Percentiles rank a stretch among this genome's conserved stretches.
These are phyloP conservation scores for Penicillium arizonense DNA, from an alignment of 495 filamentous ascomycete genomes.

Conservation along the genomic window DNA sequence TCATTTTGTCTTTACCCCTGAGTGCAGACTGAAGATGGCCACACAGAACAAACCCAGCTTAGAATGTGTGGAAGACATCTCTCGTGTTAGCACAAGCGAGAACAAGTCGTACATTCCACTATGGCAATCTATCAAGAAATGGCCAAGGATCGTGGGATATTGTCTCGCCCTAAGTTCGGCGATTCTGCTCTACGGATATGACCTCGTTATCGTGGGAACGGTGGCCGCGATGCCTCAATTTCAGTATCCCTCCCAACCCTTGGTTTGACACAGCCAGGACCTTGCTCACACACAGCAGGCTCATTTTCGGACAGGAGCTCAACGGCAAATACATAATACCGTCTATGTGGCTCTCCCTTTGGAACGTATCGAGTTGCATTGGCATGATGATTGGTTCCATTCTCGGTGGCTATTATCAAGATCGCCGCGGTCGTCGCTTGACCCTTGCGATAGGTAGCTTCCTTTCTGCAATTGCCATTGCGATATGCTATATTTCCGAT, in stretches of 20 bases:
- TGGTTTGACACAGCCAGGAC: background rate
- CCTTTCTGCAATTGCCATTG: constrained; percentile 38
- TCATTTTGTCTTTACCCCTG: no score
- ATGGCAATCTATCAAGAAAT: constrained; percentile 20
- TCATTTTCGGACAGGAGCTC: constrained; percentile 32
- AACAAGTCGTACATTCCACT: constrained; percentile 11
- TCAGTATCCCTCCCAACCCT: constrained; percentile 20
- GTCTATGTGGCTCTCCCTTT: constrained; percentile 46
- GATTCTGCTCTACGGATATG: constrained; percentile 48
- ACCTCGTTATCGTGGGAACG: constrained; percentile 47
- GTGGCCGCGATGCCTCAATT: constrained; percentile 46
- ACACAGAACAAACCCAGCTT: background rate
- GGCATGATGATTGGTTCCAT: constrained; percentile 43
- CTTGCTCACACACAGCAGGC: constrained; percentile 16
- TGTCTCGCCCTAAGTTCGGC: constrained; percentile 31
- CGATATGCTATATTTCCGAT: constrained; percentile 34
- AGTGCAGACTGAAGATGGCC: background rate
- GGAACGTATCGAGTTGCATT: constrained; percentile 38
- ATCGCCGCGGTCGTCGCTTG: constrained; percentile 37
- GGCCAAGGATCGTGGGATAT: constrained; percentile 24
- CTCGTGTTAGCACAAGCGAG: background rate
- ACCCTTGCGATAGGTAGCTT: constrained; percentile 33
- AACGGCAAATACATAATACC: constrained; percentile 42
- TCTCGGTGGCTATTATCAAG: constrained; percentile 38
- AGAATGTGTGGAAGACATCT: constrained; percentile 3